These are phyloP conservation scores for Trichosporon coremiiforme DNA, from an alignment of 1,284 basidiomycete species.

Conservation along the genomic window DNA sequence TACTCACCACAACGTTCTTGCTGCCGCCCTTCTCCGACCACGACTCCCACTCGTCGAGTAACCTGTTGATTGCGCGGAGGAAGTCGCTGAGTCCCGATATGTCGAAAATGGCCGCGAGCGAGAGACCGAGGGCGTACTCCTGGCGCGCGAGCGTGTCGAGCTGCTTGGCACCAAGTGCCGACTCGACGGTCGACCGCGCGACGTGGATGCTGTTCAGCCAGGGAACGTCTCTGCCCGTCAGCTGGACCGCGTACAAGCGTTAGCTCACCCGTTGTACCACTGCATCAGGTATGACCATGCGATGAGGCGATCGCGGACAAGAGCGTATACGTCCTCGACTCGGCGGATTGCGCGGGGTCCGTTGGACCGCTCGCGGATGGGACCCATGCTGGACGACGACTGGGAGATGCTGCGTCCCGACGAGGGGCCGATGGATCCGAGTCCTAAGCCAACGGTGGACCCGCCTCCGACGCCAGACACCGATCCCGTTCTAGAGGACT, in stretches of 20 bases:
- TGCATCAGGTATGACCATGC: conserved; percentile 53
- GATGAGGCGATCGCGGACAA: conserved; percentile 47
- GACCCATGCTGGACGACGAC: conserved; percentile 21
- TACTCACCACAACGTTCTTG: conserved; percentile 45
- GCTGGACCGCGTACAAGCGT: not conserved
- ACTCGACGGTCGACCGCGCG: conserved; percentile 43
- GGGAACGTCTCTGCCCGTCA: conserved; percentile 42
- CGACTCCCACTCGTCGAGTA: conserved; percentile 59
- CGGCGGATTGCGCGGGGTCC: conserved; percentile 30
- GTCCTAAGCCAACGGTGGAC: conserved; percentile 19
- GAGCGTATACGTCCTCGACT: conserved; percentile 47
- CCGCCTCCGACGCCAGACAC: conserved; percentile 10
- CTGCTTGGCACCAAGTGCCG: conserved; percentile 44
- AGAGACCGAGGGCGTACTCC: conserved; percentile 58
- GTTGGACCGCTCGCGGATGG: conserved; percentile 18
- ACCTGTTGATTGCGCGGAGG: conserved; percentile 50
- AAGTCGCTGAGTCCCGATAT: conserved; percentile 55
- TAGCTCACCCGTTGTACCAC: conserved; percentile 54
- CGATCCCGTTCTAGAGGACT: conserved; percentile 22
- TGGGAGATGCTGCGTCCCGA: conserved; percentile 11
- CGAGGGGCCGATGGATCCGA: conserved; percentile 11
- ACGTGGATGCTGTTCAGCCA: conserved; percentile 56
- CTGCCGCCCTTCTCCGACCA: conserved; percentile 49
- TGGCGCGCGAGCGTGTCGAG: conserved; percentile 51
- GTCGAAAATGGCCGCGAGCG: conserved; percentile 57